Conservation (phyloP, 352 stramenopile genomes). For the Pythium monospermum region DNA sequence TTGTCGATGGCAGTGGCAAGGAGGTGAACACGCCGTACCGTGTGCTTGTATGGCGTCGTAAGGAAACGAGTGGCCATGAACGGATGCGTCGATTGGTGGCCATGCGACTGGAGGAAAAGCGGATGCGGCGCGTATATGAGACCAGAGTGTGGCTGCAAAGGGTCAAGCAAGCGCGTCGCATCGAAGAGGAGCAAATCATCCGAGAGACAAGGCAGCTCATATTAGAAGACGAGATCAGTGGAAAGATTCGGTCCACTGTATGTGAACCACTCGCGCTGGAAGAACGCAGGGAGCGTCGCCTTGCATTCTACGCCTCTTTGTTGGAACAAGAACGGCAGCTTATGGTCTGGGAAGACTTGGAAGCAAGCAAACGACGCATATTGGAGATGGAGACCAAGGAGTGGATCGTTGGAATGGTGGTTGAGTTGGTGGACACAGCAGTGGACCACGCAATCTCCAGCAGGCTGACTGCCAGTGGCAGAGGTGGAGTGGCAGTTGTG, state of each 20-base stretch:
- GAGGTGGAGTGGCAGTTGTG: not conserved
- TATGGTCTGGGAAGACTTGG: slow-evolving; percentile 7
- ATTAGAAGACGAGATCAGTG: slow-evolving; percentile 10
- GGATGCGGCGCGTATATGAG: not conserved
- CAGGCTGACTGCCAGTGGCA: too few relatives aligned
- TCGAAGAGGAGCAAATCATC: slow-evolving; percentile 1
- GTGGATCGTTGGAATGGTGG: not conserved
- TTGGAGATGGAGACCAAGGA: not conserved
- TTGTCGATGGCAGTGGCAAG: slow-evolving; percentile 5
- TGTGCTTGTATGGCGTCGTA: slow-evolving; percentile 20
- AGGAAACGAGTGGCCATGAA: slow-evolving; percentile 12
- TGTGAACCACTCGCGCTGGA: not conserved
- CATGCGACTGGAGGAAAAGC: not conserved
- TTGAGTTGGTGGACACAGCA: not conserved
- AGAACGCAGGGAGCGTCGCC: not conserved
- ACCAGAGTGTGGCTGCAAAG: slow-evolving; percentile 1
- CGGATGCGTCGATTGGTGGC: slow-evolving; percentile 5
- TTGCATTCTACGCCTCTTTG: slow-evolving; percentile 9
- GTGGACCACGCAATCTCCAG: not conserved
- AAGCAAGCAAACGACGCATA: not conserved
- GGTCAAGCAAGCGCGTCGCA: too few relatives aligned
- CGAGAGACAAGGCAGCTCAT: slow-evolving; percentile 12
- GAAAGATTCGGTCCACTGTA: not conserved
- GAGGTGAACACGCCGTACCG: slow-evolving; percentile 19
- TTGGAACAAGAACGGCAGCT: slow-evolving; percentile 5